Evolutionary conservation across 495 filamentous ascomycete genomes (phyloP), one percentile per base, ranked within the genome.

Genomic region (Penicillium desertorum): DNA sequence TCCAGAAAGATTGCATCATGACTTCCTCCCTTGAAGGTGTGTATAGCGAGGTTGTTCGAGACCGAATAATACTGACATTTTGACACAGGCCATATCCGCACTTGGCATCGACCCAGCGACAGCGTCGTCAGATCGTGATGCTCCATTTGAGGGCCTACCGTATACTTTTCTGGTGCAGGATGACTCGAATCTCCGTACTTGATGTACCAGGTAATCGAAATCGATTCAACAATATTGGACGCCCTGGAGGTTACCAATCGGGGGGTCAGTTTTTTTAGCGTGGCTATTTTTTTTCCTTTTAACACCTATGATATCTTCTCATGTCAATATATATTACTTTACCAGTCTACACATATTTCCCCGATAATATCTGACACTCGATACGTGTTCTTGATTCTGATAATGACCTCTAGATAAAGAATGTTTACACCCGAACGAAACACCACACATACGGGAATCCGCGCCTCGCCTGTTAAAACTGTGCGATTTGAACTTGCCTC

Each of bases 1-100:
- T 98, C 65, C 90, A 91, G 58, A 88, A 96, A 70, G 86, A 96
- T 65, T 87, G 86, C 27, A 92, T 98, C 43, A 84, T 97, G 63
- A 96, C 91, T n/a, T 88, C 89, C 55, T 97, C 92, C 66, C 85
- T 87, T 62, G 85, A 85, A 73, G 92, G 91, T 94, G 74, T 71
- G 83, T 71, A 46, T 14, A 9, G 37, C 3, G 12, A 46, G 30
- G 2, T 30, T n/a, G 27, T 2, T 36, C 1, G 25, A 6, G 11
- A 1, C 25, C 12, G n/a, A 23, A 2, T 22, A 6, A 7, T 19
- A 34, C 44, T 55, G 22, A 55, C 56, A 45, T 29, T 51, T 43
- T 36, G 56, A 30, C 34, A 57, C 55, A 92, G 92, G 92, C 17
- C 92, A 96, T 71, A 86, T 96, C 63, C 84, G 89, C 56, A 92